Evolutionary conservation across 371 early-diverging fungal species (phyloP).

Genomic region (Nematocida sp.): DNA sequence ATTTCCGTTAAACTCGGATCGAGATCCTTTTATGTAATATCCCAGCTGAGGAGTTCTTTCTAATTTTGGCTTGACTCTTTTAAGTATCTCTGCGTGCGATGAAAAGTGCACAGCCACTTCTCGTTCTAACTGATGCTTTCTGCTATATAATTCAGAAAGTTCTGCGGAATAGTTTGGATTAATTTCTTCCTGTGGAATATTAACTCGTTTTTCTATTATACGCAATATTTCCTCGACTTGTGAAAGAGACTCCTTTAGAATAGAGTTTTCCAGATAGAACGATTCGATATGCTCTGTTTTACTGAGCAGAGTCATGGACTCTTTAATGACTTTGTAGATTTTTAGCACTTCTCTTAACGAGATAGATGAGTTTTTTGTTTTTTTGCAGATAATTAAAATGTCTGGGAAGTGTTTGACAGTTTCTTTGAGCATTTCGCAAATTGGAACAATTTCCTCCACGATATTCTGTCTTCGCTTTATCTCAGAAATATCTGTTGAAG

Average conservation of each 20-base stretch:
- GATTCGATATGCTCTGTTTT: neutral
- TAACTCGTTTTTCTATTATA: conserved; percentile 55
- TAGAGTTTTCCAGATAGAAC: neutral
- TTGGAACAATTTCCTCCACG: conserved; percentile 43
- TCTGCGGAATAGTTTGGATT: conserved; percentile 9
- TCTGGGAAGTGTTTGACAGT: conserved; percentile 57
- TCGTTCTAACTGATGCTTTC: conserved; percentile 23
- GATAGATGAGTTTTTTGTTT: conserved; percentile 43
- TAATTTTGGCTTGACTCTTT: conserved; percentile 1
- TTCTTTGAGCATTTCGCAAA: neutral
- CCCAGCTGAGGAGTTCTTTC: conserved; percentile 28
- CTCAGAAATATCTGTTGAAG: conserved; percentile 54
- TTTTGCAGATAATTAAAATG: conserved; percentile 54
- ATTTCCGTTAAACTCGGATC: conserved; percentile 57
- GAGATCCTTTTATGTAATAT: conserved; percentile 60
- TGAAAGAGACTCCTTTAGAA: conserved; percentile 13
- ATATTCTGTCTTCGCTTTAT: conserved; percentile 59
- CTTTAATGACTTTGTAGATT: conserved; percentile 28
- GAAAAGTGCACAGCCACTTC: conserved; percentile 55
- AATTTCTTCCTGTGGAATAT: conserved; percentile 34
- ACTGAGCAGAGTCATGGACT: neutral
- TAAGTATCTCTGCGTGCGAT: neutral
- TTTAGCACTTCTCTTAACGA: conserved; percentile 55
- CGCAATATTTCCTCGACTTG: conserved; percentile 16
- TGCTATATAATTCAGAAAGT: conserved; percentile 15